These are phyloP conservation scores for Isatis lusitanica DNA, from an alignment of 441 rosid genomes.

Conservation along the genomic window DNA sequence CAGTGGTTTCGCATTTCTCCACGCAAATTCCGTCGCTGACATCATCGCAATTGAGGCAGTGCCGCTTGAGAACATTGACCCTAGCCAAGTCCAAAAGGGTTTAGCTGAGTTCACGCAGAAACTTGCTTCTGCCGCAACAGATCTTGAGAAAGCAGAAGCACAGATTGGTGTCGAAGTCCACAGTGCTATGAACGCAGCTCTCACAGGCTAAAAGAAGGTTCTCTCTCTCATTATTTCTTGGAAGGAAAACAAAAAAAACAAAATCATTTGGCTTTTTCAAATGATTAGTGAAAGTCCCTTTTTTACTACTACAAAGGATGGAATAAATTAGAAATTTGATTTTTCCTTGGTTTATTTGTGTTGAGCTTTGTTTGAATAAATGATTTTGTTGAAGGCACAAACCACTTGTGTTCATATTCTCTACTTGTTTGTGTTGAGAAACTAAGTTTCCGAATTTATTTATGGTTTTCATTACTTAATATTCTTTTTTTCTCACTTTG, in stretches of 20 bases:
- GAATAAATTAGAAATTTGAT: constrained; percentile 28
- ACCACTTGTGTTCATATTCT: constrained; percentile 25
- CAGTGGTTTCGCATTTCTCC: constrained; percentile 87
- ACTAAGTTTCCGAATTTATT: not conserved
- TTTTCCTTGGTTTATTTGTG: constrained; percentile 19
- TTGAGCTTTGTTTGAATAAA: constrained; percentile 32
- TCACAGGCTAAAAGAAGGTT: constrained; percentile 55
- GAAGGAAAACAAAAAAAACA: not conserved
- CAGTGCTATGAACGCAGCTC: constrained; percentile 76
- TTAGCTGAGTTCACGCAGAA: constrained; percentile 80
- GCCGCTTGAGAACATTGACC: constrained; percentile 66
- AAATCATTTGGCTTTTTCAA: constrained; percentile 28
- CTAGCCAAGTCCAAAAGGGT: constrained; percentile 76
- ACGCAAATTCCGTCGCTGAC: constrained; percentile 86
- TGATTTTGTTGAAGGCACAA: constrained; percentile 24
- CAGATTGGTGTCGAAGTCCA: constrained; percentile 87
- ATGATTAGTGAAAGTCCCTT: constrained; percentile 25
- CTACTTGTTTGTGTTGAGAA: constrained; percentile 3
- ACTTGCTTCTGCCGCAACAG: constrained; percentile 75
- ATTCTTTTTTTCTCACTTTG: not conserved
- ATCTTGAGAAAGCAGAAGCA: constrained; percentile 85
- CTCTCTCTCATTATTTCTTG: constrained; percentile 6
- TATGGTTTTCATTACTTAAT: not conserved
- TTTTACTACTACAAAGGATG: constrained; percentile 23
- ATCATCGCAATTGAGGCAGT: constrained; percentile 76